A percentile compares a stretch with the other conserved stretches of the same genome.
These are phyloP conservation scores for Pisolithus tinctorius DNA, from an alignment of 768 basidiomycete species.

Conservation along the genomic window DNA sequence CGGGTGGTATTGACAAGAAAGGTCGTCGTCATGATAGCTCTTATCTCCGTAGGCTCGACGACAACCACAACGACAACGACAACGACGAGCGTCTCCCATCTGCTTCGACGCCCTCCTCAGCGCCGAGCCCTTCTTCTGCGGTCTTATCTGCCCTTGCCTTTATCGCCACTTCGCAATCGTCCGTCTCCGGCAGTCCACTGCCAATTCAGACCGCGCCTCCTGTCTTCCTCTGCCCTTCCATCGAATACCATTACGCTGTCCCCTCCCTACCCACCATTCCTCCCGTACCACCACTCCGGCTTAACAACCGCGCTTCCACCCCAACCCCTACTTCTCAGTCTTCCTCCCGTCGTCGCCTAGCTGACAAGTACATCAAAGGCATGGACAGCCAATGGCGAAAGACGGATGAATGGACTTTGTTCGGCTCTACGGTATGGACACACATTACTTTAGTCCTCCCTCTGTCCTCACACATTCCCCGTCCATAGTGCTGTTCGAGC, in stretches of 20 bases:
- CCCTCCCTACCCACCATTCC: not conserved
- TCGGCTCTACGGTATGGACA: constrained; percentile 60
- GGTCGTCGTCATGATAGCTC: not conserved
- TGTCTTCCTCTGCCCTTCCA: constrained; percentile 55
- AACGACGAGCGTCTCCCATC: constrained; percentile 11
- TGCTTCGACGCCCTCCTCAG: constrained; percentile 10
- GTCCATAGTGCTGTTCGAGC: constrained; percentile 13
- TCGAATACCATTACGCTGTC: constrained; percentile 19
- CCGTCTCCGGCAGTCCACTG: constrained; percentile 42
- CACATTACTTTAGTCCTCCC: not conserved
- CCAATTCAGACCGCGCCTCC: constrained; percentile 34
- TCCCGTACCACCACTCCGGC: not conserved
- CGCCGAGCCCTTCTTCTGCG: constrained; percentile 38
- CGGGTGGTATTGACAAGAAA: not conserved
- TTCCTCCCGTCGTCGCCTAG: constrained; percentile 25
- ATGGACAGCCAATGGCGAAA: constrained; percentile 54
- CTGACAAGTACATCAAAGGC: constrained; percentile 48
- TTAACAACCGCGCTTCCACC: constrained; percentile 9
- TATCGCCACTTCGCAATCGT: constrained; percentile 41
- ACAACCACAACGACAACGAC: no score
- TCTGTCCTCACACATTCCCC: not conserved
- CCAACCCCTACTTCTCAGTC: constrained; percentile 5
- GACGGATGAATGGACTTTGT: constrained; percentile 50
- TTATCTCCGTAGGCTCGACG: constrained; percentile 1
- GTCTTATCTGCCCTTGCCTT: constrained; percentile 52